Evolutionary conservation across 2,329 filamentous ascomycete genomes (phyloP).

Genomic region (Exophiala sideris): DNA sequence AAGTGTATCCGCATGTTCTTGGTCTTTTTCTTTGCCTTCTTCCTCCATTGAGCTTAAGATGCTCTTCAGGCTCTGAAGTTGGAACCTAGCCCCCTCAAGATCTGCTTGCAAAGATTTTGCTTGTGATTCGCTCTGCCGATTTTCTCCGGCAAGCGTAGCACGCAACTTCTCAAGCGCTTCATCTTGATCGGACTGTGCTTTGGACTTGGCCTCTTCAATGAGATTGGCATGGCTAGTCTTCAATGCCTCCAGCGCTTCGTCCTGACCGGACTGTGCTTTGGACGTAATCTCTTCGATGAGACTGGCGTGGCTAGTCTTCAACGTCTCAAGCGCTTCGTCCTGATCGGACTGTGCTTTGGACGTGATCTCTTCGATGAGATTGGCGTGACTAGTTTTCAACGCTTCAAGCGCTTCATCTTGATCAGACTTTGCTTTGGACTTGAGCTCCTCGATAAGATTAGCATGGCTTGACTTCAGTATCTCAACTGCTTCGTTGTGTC

Average conservation of each 20-base stretch:
- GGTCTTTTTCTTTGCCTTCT: slow-evolving; percentile 15
- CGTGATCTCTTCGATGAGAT: slow-evolving; percentile 35
- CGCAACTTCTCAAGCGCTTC: slow-evolving; percentile 15
- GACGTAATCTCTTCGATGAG: slow-evolving; percentile 10
- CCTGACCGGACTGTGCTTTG: slow-evolving; percentile 4
- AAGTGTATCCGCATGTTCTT: slow-evolving; percentile 13
- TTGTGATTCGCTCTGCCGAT: slow-evolving; percentile 35
- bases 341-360: slow-evolving; percentile 35
- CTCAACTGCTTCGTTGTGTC: slow-evolving; percentile 7
- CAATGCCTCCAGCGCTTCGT: slow-evolving; percentile 11
- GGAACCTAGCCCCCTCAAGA: slow-evolving; percentile 17
- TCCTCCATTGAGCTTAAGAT: slow-evolving; percentile 19
- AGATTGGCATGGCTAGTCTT: slow-evolving; percentile 14
- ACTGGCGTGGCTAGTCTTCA: slow-evolving; percentile 15
- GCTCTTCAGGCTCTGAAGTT: slow-evolving; percentile 22
- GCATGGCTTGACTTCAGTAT: slow-evolving; percentile 13
- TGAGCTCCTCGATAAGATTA: slow-evolving; percentile 12
- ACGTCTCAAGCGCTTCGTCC: slow-evolving; percentile 22
- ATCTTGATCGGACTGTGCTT: slow-evolving; percentile 4
- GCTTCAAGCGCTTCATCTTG: slow-evolving; percentile 15
- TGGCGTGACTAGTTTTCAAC: slow-evolving; percentile 24
- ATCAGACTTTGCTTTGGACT: slow-evolving; percentile 3
- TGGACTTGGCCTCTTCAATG: slow-evolving; percentile 12
- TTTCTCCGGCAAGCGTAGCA: slow-evolving; percentile 31
- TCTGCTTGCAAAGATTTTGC: slow-evolving; percentile 34